A percentile compares a stretch with the other conserved stretches of the same genome.
Evolutionary conservation across 1,284 basidiomycete genomes (phyloP).

Genomic region (Puccinia triticina): DNA sequence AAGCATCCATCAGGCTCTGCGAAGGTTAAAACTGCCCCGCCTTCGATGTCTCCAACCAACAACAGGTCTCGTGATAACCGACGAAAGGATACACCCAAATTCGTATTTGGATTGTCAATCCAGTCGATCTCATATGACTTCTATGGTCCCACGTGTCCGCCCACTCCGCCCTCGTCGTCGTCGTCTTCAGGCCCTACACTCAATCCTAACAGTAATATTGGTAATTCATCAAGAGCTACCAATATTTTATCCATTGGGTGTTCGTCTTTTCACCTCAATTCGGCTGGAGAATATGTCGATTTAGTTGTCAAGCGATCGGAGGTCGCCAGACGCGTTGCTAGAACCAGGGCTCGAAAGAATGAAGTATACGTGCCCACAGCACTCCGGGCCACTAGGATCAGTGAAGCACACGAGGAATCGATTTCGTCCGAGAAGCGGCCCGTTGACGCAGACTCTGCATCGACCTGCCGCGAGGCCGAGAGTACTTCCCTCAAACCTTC

Average conservation of each 20-base stretch:
- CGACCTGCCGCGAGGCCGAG: constrained; percentile 11
- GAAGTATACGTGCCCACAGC: constrained; percentile 33
- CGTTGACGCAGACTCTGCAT: constrained; percentile 18
- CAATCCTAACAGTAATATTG: not conserved
- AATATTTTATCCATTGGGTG: constrained; percentile 34
- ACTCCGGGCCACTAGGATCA: constrained; percentile 28
- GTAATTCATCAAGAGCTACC: constrained; percentile 18
- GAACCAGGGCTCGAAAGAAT: constrained; percentile 35
- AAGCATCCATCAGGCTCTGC: constrained; percentile 14
- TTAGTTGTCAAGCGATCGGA: constrained; percentile 40
- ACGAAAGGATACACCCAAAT: constrained; percentile 22
- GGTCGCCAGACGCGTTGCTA: constrained; percentile 29
- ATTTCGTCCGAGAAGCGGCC: constrained; percentile 32
- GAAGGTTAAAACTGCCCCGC: not conserved
- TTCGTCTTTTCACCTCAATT: constrained; percentile 47
- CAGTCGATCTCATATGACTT: constrained; percentile 46
- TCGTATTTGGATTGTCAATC: constrained; percentile 31
- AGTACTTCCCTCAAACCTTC: not conserved
- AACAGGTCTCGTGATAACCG: constrained; percentile 2
- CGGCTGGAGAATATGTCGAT: constrained; percentile 46
- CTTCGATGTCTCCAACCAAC: not conserved
- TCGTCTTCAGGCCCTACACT: not conserved
- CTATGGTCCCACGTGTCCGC: constrained; percentile 29
- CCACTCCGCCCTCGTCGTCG: not conserved
- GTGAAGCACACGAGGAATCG: constrained; percentile 24